phyloP scores from a whole-genome alignment of 2,329 filamentous ascomycete genomes.

The Scedosporium boydii region DNA sequence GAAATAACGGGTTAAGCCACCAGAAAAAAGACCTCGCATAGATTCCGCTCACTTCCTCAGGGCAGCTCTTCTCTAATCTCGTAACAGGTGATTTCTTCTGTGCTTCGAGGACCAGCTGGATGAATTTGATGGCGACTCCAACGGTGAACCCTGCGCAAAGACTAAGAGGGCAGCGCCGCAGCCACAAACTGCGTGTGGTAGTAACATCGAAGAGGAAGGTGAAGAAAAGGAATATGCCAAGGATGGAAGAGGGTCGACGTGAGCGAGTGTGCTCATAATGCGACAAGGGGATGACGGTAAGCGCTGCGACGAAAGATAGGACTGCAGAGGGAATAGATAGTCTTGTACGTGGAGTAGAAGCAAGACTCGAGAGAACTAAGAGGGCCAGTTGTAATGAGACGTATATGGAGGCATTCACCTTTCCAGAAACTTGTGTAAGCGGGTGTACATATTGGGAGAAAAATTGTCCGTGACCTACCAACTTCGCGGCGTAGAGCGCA shows the following conservation, averaged over 20 bases:
- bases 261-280: constrained; percentile 21
- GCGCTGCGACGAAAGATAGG: constrained; percentile 13
- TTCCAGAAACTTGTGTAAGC: background rate
- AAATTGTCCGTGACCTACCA: background rate
- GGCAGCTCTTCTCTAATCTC: background rate
- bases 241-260: constrained; percentile 20
- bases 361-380: background rate
- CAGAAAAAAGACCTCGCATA: constrained; percentile 15
- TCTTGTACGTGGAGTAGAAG: background rate
- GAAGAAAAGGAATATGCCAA: constrained; percentile 19
- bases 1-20: constrained; percentile 23
- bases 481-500: background rate
- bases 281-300: constrained; percentile 17
- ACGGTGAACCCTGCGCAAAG: background rate
- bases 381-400: background rate
- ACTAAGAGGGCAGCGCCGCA: constrained; percentile 10
- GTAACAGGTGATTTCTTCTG: background rate
- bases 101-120: background rate
- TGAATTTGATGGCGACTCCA: background rate
- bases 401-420: background rate
- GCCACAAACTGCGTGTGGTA: constrained; percentile 20
- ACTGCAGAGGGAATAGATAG: background rate
- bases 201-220: constrained; percentile 20
- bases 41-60: background rate
- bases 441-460: background rate